Evolutionary conservation across 345 rosid species (phyloP).

Genomic region (Draba incana): DNA sequence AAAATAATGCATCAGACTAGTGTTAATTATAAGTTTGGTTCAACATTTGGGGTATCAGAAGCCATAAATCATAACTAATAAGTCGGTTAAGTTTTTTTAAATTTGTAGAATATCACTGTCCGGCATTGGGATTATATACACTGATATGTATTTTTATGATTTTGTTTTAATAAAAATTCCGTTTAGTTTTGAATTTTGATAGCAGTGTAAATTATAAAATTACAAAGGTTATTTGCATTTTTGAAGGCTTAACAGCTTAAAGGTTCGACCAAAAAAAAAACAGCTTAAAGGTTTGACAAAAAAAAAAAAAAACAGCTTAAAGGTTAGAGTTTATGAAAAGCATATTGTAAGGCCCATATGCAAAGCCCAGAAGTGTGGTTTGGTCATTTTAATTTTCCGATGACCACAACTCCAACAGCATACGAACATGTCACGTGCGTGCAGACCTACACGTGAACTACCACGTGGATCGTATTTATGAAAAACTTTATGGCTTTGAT

Average conservation of each 20-base stretch:
- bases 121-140: too few species aligned
- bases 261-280: too few species aligned
- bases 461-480: constrained; percentile 30
- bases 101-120: not conserved
- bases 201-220: not conserved
- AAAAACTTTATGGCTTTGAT: not conserved
- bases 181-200: not conserved
- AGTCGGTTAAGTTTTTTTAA: not conserved
- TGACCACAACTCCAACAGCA: constrained; percentile 15
- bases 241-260: too few species aligned
- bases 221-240: too few species aligned
- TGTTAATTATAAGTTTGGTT: not conserved
- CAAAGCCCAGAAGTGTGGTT: constrained; percentile 21
- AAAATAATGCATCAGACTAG: constrained; percentile 1
- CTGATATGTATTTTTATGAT: too few species aligned
- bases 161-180: too few species aligned
- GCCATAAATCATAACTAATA: too few species aligned
- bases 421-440: constrained; percentile 33
- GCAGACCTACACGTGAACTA: constrained; percentile 13
- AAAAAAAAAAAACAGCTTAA: too few species aligned
- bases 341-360: not conserved
- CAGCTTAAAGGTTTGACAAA: too few species aligned
- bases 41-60: not conserved
- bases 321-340: not conserved
- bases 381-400: not conserved